Percentiles rank a stretch among this genome's conserved stretches.
Conservation (phyloP, 768 basidiomycete species). For the Tylopilus sp. region DNA sequence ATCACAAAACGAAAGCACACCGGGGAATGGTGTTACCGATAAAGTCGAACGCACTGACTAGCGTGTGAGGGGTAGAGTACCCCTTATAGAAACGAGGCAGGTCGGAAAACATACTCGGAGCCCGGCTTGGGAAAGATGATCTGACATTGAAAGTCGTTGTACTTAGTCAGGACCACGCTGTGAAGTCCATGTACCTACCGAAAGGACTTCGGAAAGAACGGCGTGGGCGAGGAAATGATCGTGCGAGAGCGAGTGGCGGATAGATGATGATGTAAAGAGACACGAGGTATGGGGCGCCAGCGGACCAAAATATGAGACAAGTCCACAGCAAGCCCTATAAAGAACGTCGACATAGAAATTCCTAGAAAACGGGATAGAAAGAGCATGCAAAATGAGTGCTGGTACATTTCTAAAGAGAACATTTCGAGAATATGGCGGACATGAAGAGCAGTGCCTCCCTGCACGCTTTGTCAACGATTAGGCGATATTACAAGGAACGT, state of each 20-base stretch:
- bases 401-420: conserved; percentile 14
- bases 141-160: conserved; percentile 8
- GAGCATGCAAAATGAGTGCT: conserved; percentile 10
- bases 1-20: conserved; percentile 4
- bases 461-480: conserved; percentile 20
- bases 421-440: conserved; percentile 22
- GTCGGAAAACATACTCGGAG: conserved; percentile 6
- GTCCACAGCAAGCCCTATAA: conserved; percentile 12
- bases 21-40: conserved; percentile 7
- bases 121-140: conserved; percentile 16
- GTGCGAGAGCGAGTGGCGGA: conserved; percentile 11
- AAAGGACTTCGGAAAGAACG: conserved; percentile 8
- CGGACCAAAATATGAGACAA: conserved; percentile 13
- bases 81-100: conserved; percentile 21
- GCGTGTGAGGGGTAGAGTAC: conserved; percentile 13
- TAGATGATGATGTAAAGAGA: conserved; percentile 24
- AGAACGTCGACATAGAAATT: conserved; percentile 5
- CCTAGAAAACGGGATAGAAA: conserved; percentile 20
- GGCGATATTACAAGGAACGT: conserved; percentile 26
- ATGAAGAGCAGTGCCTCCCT: conserved; percentile 21
- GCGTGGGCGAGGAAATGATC: conserved; percentile 12
- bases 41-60: conserved; percentile 9
- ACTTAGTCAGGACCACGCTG: conserved; percentile 17
- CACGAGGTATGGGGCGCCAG: conserved; percentile 17
- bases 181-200: conserved; percentile 8